These are phyloP conservation scores for Ophiocordyceps unilateralis DNA, from an alignment of 2,329 filamentous ascomycete genomes.

Conservation along the genomic window DNA sequence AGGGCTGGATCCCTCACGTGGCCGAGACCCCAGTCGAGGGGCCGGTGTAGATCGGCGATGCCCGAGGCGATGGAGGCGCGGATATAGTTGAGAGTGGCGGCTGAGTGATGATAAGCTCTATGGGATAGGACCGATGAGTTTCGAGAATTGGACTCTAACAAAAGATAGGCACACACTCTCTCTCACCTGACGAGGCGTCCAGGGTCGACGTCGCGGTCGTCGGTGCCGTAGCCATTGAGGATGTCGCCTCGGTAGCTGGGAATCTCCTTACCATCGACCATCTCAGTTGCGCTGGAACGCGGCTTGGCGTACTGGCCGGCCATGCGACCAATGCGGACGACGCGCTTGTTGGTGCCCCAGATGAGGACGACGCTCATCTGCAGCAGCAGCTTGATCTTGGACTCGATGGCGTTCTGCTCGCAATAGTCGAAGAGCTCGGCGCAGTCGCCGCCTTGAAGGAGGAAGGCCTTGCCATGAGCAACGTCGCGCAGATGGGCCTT, in stretches of 20 bases:
- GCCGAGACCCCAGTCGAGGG: constrained; percentile 85
- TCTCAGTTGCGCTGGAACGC: constrained; percentile 73
- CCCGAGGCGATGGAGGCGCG: constrained; percentile 70
- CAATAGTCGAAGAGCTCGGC: constrained; percentile 97
- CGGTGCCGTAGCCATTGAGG: constrained; percentile 67
- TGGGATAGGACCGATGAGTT: constrained; percentile 9
- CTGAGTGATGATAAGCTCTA: constrained; percentile 87
- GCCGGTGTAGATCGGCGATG: constrained; percentile 83
- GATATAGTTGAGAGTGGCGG: constrained; percentile 86
- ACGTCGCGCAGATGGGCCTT: constrained; percentile 70
- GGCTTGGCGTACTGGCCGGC: constrained; percentile 97
- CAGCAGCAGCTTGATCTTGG: constrained; percentile 88
- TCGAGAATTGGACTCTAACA: background rate
- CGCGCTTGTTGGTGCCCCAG: constrained; percentile 65
- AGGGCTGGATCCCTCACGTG: constrained; percentile 74
- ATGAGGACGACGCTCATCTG: constrained; percentile 96
- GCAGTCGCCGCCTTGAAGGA: constrained; percentile 92
- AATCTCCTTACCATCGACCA: constrained; percentile 61
- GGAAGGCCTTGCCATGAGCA: constrained; percentile 75
- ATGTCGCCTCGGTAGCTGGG: constrained; percentile 92
- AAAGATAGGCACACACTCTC: background rate
- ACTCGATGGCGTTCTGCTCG: constrained; percentile 72
- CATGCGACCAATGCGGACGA: constrained; percentile 89
- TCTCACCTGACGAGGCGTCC: constrained; percentile 54
- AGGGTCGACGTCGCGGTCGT: constrained; percentile 69